Conservation (phyloP, 2,329 filamentous ascomycete genomes). For the Aspergillus amoenus region DNA sequence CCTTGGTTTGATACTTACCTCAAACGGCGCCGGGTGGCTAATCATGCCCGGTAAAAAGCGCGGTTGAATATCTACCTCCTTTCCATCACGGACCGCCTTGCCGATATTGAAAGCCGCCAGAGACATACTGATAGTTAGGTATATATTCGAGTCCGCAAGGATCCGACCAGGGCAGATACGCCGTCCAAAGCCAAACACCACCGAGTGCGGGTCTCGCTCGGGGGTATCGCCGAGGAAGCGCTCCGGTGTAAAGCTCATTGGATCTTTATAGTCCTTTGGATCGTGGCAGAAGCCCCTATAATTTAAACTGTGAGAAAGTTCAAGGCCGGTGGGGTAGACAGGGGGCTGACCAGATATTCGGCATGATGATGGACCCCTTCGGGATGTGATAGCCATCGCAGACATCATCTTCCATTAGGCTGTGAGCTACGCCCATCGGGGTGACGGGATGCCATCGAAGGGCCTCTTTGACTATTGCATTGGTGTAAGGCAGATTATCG, state of each 20-base stretch:
- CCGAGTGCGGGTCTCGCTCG: conserved; percentile 9
- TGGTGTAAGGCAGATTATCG: conserved; percentile 31
- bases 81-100: conserved; percentile 1
- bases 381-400: conserved; percentile 31
- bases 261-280: conserved; percentile 5
- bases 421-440: conserved; percentile 28
- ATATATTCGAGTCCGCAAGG: conserved; percentile 9
- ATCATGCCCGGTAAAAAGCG: conserved; percentile 3
- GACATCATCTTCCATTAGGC: conserved; percentile 22
- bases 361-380: conserved; percentile 36
- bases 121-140: conserved; percentile 2
- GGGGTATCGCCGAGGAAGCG: conserved; percentile 9
- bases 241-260: conserved; percentile 9
- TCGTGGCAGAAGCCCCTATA: conserved; percentile 7
- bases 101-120: conserved; percentile 6
- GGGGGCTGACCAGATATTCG: conserved; percentile 36
- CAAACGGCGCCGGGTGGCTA: conserved; percentile 11
- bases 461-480: conserved; percentile 34
- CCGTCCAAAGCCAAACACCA: conserved; percentile 13
- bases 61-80: neutral
- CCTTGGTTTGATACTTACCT: conserved; percentile 1
- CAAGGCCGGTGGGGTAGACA: neutral
- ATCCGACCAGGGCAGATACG: conserved; percentile 14
- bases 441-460: conserved; percentile 32
- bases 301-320: neutral